phyloP scores from a whole-genome alignment of 2,329 filamentous ascomycete species.

The Beauveria scarabaeidicola region DNA sequence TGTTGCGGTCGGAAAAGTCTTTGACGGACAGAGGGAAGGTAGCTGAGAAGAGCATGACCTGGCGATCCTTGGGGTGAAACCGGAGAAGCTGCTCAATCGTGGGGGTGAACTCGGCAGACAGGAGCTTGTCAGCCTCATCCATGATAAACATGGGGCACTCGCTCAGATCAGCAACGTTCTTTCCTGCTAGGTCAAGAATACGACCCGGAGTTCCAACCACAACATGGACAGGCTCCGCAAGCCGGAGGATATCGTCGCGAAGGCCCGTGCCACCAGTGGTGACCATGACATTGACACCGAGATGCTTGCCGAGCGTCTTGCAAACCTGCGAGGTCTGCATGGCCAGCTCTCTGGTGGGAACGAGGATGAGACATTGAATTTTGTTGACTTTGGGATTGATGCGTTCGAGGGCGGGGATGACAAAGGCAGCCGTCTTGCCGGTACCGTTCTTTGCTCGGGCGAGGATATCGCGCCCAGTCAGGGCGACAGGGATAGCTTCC shows the following conservation, averaged over 20 bases:
- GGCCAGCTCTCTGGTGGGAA: constrained; percentile 92
- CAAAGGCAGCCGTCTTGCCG: constrained; percentile 95
- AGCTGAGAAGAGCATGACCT: constrained; percentile 98
- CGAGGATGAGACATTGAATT: constrained; percentile 91
- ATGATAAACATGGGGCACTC: constrained; percentile 98
- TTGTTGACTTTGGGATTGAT: constrained; percentile 96
- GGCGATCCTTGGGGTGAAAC: constrained; percentile 93
- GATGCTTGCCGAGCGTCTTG: constrained; percentile 95
- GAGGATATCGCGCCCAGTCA: constrained; percentile 90
- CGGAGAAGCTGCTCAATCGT: constrained; percentile 93
- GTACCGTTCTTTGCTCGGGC: constrained; percentile 98
- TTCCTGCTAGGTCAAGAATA: constrained; percentile 92
- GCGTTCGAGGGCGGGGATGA: constrained; percentile 88
- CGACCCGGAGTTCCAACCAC: constrained; percentile 94
- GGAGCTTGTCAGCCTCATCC: constrained; percentile 97
- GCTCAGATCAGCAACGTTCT: constrained; percentile 91
- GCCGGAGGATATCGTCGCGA: constrained; percentile 91
- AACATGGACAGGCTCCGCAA: constrained; percentile 92
- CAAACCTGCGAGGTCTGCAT: constrained; percentile 98
- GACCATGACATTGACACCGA: constrained; percentile 98
- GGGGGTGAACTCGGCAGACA: constrained; percentile 93
- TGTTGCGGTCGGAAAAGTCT: constrained; percentile 96
- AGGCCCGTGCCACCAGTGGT: constrained; percentile 93
- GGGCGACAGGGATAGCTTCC: constrained; percentile 93
- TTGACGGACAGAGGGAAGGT: constrained; percentile 97